Conservation (phyloP, 2,329 filamentous ascomycete genomes). For the Chrysosporium keratinophilum region DNA sequence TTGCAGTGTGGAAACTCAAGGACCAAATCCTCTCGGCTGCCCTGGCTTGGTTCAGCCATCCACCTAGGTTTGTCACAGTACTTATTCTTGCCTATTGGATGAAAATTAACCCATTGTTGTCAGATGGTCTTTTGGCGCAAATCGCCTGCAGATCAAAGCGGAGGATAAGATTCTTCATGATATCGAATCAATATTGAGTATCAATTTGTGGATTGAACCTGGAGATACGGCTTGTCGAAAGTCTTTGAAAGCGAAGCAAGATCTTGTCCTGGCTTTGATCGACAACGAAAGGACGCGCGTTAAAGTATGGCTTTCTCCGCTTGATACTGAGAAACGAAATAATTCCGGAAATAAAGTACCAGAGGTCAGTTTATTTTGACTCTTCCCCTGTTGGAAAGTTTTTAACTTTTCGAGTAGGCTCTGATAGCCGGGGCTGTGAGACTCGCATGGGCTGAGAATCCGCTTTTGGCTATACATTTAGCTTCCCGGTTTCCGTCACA, state of each 20-base stretch:
- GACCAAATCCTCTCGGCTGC: constrained; percentile 79
- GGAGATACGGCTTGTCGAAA: constrained; percentile 45
- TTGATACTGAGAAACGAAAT: constrained; percentile 53
- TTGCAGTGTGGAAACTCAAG: constrained; percentile 70
- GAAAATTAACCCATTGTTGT: not conserved
- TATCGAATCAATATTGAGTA: constrained; percentile 56
- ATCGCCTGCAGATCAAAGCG: constrained; percentile 83
- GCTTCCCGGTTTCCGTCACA: constrained; percentile 66
- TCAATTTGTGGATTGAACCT: constrained; percentile 47
- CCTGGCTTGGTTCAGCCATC: constrained; percentile 74
- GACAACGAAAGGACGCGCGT: constrained; percentile 76
- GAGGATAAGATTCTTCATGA: constrained; percentile 75
- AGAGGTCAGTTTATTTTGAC: constrained; percentile 9
- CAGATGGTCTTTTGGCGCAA: constrained; percentile 90
- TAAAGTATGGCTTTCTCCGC: constrained; percentile 78
- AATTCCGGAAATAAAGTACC: constrained; percentile 27
- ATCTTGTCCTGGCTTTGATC: constrained; percentile 68
- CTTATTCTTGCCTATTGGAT: not conserved
- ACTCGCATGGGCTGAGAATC: constrained; percentile 77
- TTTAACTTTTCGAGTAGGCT: constrained; percentile 10
- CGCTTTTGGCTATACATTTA: constrained; percentile 79
- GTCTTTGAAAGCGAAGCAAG: constrained; percentile 66
- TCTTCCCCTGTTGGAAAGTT: not conserved
- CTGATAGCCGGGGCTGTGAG: constrained; percentile 56
- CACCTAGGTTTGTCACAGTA: constrained; percentile 47